Evolutionary conservation across 108 stramenopile genomes (phyloP).

Genomic region (Pseudonitzschia multiseries): DNA sequence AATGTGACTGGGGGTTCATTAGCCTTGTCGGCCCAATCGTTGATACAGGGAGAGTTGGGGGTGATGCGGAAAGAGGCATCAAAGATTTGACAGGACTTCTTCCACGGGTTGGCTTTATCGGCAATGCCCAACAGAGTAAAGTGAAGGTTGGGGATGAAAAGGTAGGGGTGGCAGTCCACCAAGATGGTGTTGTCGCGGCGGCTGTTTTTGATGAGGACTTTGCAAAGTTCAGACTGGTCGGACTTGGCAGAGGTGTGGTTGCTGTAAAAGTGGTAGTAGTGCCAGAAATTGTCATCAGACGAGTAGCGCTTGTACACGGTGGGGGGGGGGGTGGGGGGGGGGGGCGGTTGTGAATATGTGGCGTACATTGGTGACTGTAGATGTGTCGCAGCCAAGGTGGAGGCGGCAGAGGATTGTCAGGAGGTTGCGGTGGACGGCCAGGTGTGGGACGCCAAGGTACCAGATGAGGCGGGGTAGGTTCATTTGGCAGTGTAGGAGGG

Average conservation of each 20-base stretch:
- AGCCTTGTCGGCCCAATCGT: not conserved
- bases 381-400: not conserved
- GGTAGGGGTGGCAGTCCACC: not conserved
- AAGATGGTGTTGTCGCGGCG: not conserved
- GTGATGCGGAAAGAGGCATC: too few species aligned
- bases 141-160: constrained; percentile 14
- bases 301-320: not conserved
- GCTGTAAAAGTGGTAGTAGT: too few species aligned
- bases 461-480: not conserved
- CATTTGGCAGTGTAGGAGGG: too few species aligned
- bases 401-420: not conserved
- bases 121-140: constrained; percentile 14
- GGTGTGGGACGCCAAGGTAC: constrained; percentile 10
- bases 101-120: too few species aligned
- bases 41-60: too few species aligned
- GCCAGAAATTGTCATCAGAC: too few species aligned
- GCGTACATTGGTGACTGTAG: not conserved
- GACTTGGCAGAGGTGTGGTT: too few species aligned
- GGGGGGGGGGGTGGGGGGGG: too few species aligned
- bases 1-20: constrained; percentile 5
- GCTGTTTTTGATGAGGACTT: too few species aligned
- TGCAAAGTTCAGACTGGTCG: too few species aligned
- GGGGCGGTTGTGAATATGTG: constrained; percentile 8
- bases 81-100: too few species aligned
- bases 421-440: not conserved